Percentiles rank a stretch among this genome's conserved stretches.
These are phyloP conservation scores for Rhododendron simsii DNA, from an alignment of 148 eudicot genomes.

Conservation along the genomic window DNA sequence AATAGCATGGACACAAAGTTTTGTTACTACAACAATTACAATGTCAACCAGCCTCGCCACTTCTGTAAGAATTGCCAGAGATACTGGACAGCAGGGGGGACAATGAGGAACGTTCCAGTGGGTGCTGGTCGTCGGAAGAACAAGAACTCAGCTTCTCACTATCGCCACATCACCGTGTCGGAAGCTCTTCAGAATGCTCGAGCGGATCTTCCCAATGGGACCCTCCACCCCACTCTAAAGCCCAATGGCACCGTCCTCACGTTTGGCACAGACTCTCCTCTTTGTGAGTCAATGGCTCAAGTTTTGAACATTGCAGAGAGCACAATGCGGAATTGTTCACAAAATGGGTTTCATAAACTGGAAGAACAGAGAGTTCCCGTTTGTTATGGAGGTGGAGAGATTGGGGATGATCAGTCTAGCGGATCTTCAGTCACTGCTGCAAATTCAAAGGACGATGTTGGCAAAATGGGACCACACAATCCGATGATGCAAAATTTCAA, in stretches of 20 bases:
- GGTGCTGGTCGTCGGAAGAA: conserved; percentile 56
- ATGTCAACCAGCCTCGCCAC: conserved; percentile 47
- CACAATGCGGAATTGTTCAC: conserved; percentile 6
- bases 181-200: conserved; percentile 29
- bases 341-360: conserved; percentile 25
- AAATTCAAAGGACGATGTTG: conserved; percentile 8
- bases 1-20: conserved; percentile 57
- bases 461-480: conserved; percentile 11
- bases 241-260: conserved; percentile 36
- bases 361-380: conserved; percentile 16
- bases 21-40: conserved; percentile 54
- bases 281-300: conserved; percentile 35
- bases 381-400: conserved; percentile 12
- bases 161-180: conserved; percentile 21
- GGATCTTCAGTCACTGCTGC: conserved; percentile 17
- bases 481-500: conserved; percentile 12
- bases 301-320: conserved; percentile 24
- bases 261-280: conserved; percentile 29
- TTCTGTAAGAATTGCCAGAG: conserved; percentile 54
- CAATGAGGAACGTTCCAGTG: conserved; percentile 53
- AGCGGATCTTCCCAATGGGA: conserved; percentile 21
- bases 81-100: conserved; percentile 61
- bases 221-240: conserved; percentile 21
- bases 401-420: conserved; percentile 20
- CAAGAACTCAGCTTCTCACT: conserved; percentile 26